A percentile compares a stretch with the other conserved stretches of the same genome.
These are phyloP conservation scores for Syncephalastrum monosporum DNA, from an alignment of 371 early-diverging fungal species.

Conservation along the genomic window DNA sequence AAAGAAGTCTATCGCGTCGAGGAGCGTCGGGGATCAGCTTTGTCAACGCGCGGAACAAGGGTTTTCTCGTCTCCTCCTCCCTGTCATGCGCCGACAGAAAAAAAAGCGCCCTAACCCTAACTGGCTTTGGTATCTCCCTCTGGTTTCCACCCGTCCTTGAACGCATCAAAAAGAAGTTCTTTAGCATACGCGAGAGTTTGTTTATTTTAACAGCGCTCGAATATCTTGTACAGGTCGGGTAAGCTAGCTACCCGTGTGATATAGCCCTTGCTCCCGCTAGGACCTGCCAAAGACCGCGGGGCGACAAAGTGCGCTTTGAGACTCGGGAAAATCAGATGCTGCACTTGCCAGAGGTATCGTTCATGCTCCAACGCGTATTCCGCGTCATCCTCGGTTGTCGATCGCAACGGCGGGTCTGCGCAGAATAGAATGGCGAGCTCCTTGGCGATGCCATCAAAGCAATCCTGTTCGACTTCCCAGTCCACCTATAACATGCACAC, in stretches of 20 bases:
- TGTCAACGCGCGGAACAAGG: no score
- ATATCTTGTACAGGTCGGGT: slow-evolving; percentile 89
- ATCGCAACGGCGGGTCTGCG: slow-evolving; percentile 60
- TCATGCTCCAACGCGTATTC: slow-evolving; percentile 22
- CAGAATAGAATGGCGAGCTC: slow-evolving; percentile 82
- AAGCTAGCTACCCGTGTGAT: slow-evolving; percentile 77
- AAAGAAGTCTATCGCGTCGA: neutral
- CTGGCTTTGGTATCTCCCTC: no score
- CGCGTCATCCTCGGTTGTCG: slow-evolving; percentile 7
- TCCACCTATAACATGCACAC: slow-evolving; percentile 53
- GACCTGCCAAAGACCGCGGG: slow-evolving; percentile 52
- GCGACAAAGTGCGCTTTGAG: slow-evolving; percentile 68
- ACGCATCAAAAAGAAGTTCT: no score
- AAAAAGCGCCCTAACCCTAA: no score
- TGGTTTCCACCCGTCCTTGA: no score
- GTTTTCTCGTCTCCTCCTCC: no score
- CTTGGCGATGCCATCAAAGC: slow-evolving; percentile 69
- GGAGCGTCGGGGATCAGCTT: no score
- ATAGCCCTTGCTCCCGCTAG: slow-evolving; percentile 25
- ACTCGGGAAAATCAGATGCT: slow-evolving; percentile 80
- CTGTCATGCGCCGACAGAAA: no score
- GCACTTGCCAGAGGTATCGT: slow-evolving; percentile 58
- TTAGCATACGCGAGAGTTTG: neutral
- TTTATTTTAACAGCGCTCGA: slow-evolving; percentile 77
- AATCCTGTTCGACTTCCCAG: slow-evolving; percentile 80